These are phyloP conservation scores for Lipomyces sp. DNA, from an alignment of 805 yeast genomes.

Conservation along the genomic window DNA sequence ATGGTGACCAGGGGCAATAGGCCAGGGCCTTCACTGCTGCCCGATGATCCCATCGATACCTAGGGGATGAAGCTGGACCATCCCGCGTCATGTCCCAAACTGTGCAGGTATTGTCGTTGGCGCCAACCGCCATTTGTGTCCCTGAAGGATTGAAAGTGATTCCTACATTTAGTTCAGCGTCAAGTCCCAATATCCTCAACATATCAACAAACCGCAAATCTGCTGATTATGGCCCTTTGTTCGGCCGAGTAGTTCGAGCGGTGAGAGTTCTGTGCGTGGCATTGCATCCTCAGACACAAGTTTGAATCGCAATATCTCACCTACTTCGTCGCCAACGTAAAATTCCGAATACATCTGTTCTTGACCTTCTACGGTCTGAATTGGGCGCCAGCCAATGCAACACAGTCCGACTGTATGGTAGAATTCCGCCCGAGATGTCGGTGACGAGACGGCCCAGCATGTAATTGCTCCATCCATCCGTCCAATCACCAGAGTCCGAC, in stretches of 20 bases:
- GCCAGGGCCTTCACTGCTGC: conserved; percentile 93
- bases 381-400: conserved; percentile 39
- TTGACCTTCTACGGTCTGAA: not conserved
- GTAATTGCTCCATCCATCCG: conserved; percentile 61
- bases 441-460: conserved; percentile 47
- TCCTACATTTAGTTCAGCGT: conserved; percentile 46
- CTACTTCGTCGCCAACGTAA: conserved; percentile 40
- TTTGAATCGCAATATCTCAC: conserved; percentile 34
- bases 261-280: not conserved
- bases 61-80: conserved; percentile 50
- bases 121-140: conserved; percentile 74
- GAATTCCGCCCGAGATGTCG: conserved; percentile 24
- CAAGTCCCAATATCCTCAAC: not conserved
- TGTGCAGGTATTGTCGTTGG: conserved; percentile 79
- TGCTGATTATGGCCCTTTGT: conserved; percentile 40
- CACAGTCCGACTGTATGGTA: conserved; percentile 37
- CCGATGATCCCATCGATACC: conserved; percentile 61
- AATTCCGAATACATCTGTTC: conserved; percentile 25
- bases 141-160: conserved; percentile 62
- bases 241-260: conserved; percentile 21
- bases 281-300: not conserved
- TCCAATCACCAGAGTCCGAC: conserved; percentile 58
- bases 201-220: conserved; percentile 39
- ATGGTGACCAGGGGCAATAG: conserved; percentile 87
- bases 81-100: conserved; percentile 64